These are phyloP conservation scores for Cnidoscolus chayamansa DNA, from an alignment of 441 rosid genomes.

Conservation along the genomic window DNA sequence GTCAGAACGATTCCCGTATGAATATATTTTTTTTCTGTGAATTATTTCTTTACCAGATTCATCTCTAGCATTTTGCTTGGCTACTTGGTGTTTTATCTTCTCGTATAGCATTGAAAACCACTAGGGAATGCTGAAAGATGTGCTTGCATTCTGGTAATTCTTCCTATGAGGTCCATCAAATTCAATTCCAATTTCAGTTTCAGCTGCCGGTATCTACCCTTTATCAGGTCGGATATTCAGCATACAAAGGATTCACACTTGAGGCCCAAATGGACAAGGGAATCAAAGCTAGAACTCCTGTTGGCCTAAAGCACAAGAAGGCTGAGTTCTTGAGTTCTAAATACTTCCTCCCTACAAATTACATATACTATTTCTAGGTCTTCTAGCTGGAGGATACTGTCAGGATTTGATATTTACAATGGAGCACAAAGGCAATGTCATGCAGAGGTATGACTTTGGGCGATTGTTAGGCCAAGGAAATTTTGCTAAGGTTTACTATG, in stretches of 20 bases:
- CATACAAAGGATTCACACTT: slow-evolving; percentile 15
- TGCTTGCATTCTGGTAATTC: slow-evolving; percentile 28
- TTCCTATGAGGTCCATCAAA: slow-evolving; percentile 13
- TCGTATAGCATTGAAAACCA: slow-evolving; percentile 12
- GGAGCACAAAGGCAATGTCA: slow-evolving; percentile 42
- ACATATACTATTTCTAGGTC: background rate
- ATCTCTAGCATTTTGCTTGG: background rate
- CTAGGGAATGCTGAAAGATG: slow-evolving; percentile 50
- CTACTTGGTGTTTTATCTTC: slow-evolving; percentile 11
- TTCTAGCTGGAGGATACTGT: background rate
- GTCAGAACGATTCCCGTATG: no score
- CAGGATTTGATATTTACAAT: slow-evolving; percentile 19
- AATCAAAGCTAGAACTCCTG: slow-evolving; percentile 9
- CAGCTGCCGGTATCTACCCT: background rate
- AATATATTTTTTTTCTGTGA: no score
- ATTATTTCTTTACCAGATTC: slow-evolving; percentile 8
- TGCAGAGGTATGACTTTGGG: slow-evolving; percentile 64
- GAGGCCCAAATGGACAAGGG: slow-evolving; percentile 11
- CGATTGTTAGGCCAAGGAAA: slow-evolving; percentile 73
- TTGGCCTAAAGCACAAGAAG: slow-evolving; percentile 30
- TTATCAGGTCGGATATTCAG: background rate
- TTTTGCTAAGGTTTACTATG: slow-evolving; percentile 69
- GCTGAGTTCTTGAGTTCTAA: slow-evolving; percentile 24
- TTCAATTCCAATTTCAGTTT: slow-evolving; percentile 7
- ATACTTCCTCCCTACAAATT: slow-evolving; percentile 15